Evolutionary conservation across 352 stramenopile species (phyloP).

Genomic region (Phytophthora sojae): DNA sequence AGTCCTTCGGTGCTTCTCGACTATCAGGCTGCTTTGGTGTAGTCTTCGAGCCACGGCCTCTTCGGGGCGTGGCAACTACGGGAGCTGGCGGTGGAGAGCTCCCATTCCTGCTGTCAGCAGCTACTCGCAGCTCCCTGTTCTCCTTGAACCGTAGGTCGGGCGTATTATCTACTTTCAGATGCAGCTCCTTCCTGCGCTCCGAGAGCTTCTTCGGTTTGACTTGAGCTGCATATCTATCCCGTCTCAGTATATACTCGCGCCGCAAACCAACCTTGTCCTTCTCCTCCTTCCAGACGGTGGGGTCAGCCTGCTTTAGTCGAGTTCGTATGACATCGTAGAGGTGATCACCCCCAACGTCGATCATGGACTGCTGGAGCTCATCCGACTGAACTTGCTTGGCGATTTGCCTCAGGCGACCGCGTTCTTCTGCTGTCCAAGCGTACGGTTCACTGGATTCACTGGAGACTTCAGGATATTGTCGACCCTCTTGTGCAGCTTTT

Average conservation of each 20-base stretch:
- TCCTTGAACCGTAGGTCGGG: background rate
- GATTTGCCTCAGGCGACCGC: conserved; percentile 2
- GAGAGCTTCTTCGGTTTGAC: background rate
- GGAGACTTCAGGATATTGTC: background rate
- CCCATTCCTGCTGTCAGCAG: background rate
- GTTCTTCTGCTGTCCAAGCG: background rate
- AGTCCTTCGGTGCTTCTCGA: background rate
- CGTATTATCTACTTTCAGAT: background rate
- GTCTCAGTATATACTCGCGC: background rate
- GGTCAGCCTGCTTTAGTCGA: conserved; percentile 10
- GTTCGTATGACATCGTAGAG: conserved; percentile 19
- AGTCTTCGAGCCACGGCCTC: too few relatives aligned
- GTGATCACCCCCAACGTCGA: conserved; percentile 1
- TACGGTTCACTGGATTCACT: background rate
- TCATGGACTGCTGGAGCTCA: conserved; percentile 15
- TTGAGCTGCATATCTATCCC: background rate
- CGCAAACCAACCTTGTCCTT: conserved; percentile 7
- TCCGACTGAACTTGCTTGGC: conserved; percentile 10
- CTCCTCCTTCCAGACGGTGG: conserved; percentile 1
- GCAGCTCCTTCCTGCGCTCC: background rate
- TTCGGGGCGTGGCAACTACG: background rate
- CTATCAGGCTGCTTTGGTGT: too few relatives aligned
- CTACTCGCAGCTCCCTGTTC: background rate
- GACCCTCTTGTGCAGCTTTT: conserved; percentile 3
- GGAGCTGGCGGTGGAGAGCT: background rate